phyloP scores from a whole-genome alignment of 371 early-diverging fungal genomes.

The Apophysomyces ossiformis region DNA sequence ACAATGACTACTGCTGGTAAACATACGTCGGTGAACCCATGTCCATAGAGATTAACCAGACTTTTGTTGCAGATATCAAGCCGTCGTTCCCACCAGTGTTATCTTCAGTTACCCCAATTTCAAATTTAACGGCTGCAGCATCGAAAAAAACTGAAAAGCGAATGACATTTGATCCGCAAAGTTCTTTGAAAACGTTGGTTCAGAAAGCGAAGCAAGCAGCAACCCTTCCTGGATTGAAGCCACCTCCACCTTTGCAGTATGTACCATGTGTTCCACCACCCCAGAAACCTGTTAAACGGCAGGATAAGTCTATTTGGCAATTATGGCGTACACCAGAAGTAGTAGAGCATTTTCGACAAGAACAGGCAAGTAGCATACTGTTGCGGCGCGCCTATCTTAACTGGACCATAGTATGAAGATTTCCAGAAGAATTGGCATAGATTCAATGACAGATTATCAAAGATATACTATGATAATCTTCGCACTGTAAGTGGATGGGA shows the following conservation, averaged over 20 bases:
- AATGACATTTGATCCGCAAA: conserved; percentile 2
- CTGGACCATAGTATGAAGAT: conserved; percentile 12
- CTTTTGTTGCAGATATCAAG: not conserved
- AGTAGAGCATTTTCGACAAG: conserved; percentile 5
- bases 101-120: not conserved
- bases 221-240: not conserved
- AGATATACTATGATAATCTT: conserved; percentile 21
- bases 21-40: not conserved
- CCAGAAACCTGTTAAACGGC: conserved; percentile 8
- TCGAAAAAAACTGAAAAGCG: not conserved
- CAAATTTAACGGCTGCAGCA: not conserved
- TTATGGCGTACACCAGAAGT: conserved; percentile 7
- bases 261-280: conserved; percentile 11
- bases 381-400: not conserved
- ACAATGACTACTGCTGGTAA: not conserved
- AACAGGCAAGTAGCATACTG: conserved; percentile 1
- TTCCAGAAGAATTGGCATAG: conserved; percentile 22
- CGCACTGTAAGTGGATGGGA: conserved; percentile 9
- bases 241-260: not conserved
- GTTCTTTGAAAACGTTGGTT: not conserved
- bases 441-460: conserved; percentile 21
- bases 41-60: not conserved
- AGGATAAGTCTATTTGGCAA: conserved; percentile 15
- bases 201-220: conserved; percentile 3
- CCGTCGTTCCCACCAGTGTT: not conserved